Base-by-base conservation (phyloP, 306 rosid genomes). In the Dicorynia guianensis region DNA sequence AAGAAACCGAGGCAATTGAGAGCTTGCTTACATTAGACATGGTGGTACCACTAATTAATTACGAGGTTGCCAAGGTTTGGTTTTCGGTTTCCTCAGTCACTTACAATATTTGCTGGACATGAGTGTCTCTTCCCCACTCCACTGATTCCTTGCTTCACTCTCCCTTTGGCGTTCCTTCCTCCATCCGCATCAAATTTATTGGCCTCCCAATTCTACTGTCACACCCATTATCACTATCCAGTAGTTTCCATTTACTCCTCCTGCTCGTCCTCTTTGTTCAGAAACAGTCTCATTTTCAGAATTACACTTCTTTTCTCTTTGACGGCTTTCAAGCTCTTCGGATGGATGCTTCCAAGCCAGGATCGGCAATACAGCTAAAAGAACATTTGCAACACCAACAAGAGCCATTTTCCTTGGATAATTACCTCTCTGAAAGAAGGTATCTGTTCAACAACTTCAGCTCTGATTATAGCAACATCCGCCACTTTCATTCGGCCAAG, bases 351-450 rank as follows among this genome's bases (percentile, higher is more conserved):
- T 75, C 84, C 73, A 53, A 64, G 54, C 75, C 48, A 72, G 55
- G 50, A 57, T 60, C 49, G 40, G 38, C 78, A 20, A 81, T 62
- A 63, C 71, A 56, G 76, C 84, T 85, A 5, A 81, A 68, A 65
- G 82, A 85, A 30, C 66, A 70, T 58, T 86, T 85, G 58, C 84
- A 78, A 42, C 73, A 75, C 18, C 71, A 78, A 49, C 88, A 81
- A 61, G 88, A 85, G 67, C 86, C 86, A 13, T 85, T 81, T 68
- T 74, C 55, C n/a, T 7, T 81, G 60, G 61, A 75, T 15, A 42
- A 15, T 56, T 85, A 64, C 74, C 76, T 85, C 78, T 58, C 46
- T 9, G 88, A 85, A 71, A 78, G 82, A 78, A 78, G 79, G 11
- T 81, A 69, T 63, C 43, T 65, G 81, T 62, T 83, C 75, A 78